Base-by-base conservation (phyloP, 2,329 filamentous ascomycete species). In the Monosporascus sp. region DNA sequence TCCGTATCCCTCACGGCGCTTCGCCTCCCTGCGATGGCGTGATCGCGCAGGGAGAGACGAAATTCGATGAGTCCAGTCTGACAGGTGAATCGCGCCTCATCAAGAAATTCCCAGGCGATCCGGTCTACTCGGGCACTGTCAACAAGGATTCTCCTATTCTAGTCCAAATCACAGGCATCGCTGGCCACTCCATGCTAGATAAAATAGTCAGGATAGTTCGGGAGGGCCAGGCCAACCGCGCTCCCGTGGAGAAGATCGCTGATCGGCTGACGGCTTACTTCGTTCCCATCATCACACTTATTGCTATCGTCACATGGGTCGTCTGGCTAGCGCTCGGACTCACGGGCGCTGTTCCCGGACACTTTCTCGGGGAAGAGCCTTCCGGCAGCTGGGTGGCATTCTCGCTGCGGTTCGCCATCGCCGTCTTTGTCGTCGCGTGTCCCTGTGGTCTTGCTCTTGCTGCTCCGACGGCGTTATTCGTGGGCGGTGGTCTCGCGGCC, bases 31-130 rank as follows among this genome's bases (percentile, higher is more conserved):
- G 87, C 5, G 93, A 97, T 65, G 92, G 92, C 7, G 69, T 78
- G 54, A 60, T 96, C 57, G 72, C 83, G 56, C 68, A 79, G 55
- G 85, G 82, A 3, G 77, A 83, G 48, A 83, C 82, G 45, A 79
- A 75, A 48, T 96, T 97, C 63, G 90, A 97, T 64, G 93, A 97
- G 68, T 92, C 90, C 11, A 95, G 90, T 56, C 76, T 97, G 55
- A 97, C 93, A 2, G 88, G 88, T 50, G 88, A 92, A 70, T 88
- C 88, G 15, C 78, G 80, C 6, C 80, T 80, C 0, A 81, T 91
- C 51, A 78, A 77, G 62, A 92, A 92, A 70, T 56, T 49, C 0
- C 60, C 72, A 2, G 85, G 83, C 3, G 87, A 90, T 54, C 72
- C 75, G 17, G 83, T 91, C 2, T 91, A 80, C 60, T 82, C 87